phyloP scores from a whole-genome alignment of 306 rosid genomes.

The Purshia tridentata region DNA sequence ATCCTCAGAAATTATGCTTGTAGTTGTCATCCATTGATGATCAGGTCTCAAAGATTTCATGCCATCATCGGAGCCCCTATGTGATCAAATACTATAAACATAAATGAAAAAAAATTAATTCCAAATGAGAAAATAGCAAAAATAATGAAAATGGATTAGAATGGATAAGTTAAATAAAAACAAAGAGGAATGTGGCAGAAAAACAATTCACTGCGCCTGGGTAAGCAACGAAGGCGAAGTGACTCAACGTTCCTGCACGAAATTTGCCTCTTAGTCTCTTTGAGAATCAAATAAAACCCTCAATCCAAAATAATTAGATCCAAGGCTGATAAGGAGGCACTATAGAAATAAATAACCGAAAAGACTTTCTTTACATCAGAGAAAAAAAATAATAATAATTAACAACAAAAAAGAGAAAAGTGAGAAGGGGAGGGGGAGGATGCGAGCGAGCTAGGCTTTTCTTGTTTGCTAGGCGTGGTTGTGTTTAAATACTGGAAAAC shows the following conservation, averaged over 20 bases:
- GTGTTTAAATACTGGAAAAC: conserved; percentile 6
- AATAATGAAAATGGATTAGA: neutral
- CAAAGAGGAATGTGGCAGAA: conserved; percentile 49
- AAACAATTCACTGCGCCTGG: conserved; percentile 76
- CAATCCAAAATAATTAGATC: conserved; percentile 28
- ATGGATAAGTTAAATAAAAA: no score
- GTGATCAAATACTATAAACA: neutral
- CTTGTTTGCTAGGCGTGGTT: neutral
- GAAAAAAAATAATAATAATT: rapidly evolving
- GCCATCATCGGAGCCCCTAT: conserved; percentile 81
- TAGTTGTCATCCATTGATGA: conserved; percentile 67
- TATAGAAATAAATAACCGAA: neutral
- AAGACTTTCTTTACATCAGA: neutral
- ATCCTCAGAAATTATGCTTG: conserved; percentile 89
- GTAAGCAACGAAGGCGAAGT: conserved; percentile 49
- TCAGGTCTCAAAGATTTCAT: conserved; percentile 99
- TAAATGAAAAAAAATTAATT: neutral
- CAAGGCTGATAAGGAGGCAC: conserved; percentile 50
- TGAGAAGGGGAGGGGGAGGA: neutral
- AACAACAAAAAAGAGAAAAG: rapidly evolving
- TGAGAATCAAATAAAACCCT: conserved; percentile 16
- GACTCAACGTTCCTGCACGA: conserved; percentile 84
- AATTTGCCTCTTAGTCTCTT: conserved; percentile 44
- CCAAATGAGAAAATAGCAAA: neutral
- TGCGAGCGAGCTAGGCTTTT: neutral